Conservation (phyloP, 345 rosid species). For the Salix koriyanagi region DNA sequence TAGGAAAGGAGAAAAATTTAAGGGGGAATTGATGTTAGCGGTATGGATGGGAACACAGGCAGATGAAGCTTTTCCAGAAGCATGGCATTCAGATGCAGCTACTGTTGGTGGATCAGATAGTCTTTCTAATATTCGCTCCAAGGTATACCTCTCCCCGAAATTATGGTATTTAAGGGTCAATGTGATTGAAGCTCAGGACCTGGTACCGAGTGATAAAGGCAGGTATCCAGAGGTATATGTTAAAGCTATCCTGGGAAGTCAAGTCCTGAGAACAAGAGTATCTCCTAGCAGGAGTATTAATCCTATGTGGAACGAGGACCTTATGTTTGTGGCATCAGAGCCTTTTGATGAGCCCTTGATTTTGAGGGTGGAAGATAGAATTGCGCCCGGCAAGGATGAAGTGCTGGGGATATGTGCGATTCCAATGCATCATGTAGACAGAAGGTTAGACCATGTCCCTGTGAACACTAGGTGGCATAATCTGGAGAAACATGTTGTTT, state of each 20-base stretch:
- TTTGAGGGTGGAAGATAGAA: constrained; percentile 64
- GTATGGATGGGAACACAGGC: constrained; percentile 99
- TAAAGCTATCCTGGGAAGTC: constrained; percentile 58
- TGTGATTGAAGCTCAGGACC: constrained; percentile 81
- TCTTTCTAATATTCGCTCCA: constrained; percentile 66
- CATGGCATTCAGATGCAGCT: constrained; percentile 99
- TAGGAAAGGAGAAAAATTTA: constrained; percentile 57
- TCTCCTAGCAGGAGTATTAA: constrained; percentile 44
- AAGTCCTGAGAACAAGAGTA: constrained; percentile 50
- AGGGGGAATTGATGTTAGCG: constrained; percentile 90
- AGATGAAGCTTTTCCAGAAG: constrained; percentile 87
- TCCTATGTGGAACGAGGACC: constrained; percentile 80
- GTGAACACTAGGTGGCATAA: constrained; percentile 74
- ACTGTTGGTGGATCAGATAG: constrained; percentile 55
- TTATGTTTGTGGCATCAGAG: constrained; percentile 90
- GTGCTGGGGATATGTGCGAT: constrained; percentile 53
- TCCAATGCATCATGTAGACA: constrained; percentile 40
- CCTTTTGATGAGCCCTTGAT: constrained; percentile 77
- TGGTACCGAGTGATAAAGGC: constrained; percentile 60
- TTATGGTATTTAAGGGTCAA: constrained; percentile 73
- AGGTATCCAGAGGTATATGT: constrained; percentile 59
- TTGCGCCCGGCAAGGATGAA: constrained; percentile 74
- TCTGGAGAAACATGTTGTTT: constrained; percentile 48
- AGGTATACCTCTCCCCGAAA: constrained; percentile 93
- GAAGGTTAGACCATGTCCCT: constrained; percentile 53